Evolutionary conservation across 495 filamentous ascomycete species (phyloP).

Genomic region (Evernia prunastri): DNA sequence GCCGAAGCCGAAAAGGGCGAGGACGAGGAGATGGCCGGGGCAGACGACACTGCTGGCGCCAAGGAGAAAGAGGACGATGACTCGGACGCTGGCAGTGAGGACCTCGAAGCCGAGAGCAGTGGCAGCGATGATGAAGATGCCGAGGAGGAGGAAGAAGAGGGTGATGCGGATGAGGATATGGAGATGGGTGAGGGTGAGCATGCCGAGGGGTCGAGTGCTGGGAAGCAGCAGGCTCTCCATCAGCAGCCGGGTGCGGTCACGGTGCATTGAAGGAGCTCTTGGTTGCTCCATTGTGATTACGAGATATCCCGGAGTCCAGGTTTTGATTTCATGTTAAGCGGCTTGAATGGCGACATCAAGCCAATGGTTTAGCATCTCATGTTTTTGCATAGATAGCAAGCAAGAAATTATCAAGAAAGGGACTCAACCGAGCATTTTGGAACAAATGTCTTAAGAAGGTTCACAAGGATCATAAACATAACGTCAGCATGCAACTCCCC

Average conservation of each 20-base stretch:
- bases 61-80: constrained; percentile 70
- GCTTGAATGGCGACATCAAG: not conserved
- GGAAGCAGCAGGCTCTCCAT: constrained; percentile 33
- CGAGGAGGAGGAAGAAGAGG: constrained; percentile 62
- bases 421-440: not conserved
- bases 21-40: constrained; percentile 80
- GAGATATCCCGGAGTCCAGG: constrained; percentile 17
- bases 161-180: constrained; percentile 70
- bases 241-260: constrained; percentile 39
- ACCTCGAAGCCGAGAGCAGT: constrained; percentile 88
- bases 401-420: not conserved
- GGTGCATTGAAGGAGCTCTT: constrained; percentile 40
- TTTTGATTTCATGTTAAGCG: constrained; percentile 2
- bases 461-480: no score
- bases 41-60: constrained; percentile 46
- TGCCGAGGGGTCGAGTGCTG: constrained; percentile 32
- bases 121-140: constrained; percentile 83
- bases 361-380: constrained; percentile 4
- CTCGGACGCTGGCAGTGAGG: constrained; percentile 85
- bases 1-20: constrained; percentile 48
- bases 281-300: not conserved
- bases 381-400: constrained; percentile 12
- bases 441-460: no score
- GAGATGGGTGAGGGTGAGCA: constrained; percentile 62
- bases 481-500: no score